Evolutionary conservation across 106 monocot genomes (phyloP).

Genomic region (Apostasia ramifera): DNA sequence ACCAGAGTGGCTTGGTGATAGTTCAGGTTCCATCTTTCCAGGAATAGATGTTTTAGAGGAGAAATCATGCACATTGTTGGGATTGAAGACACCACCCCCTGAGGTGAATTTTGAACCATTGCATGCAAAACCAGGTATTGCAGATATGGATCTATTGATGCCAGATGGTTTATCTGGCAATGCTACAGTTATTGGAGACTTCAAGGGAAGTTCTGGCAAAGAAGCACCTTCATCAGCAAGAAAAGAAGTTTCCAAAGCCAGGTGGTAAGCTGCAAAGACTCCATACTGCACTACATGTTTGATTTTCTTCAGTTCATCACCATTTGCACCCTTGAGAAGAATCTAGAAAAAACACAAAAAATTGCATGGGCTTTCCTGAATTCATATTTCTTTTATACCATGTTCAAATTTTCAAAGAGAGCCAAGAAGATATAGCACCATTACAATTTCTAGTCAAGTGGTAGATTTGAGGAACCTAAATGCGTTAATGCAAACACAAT

Average conservation of each 20-base stretch:
- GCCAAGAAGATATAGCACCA: too few relatives aligned
- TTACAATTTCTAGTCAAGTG: too few relatives aligned
- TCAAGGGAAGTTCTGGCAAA: conserved; percentile 50
- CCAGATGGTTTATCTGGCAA: conserved; percentile 51
- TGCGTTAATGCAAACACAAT: too few relatives aligned
- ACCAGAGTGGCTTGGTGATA: not conserved
- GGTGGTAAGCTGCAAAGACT: conserved; percentile 69
- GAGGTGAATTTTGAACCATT: not conserved
- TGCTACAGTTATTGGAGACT: conserved; percentile 62
- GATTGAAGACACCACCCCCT: not conserved
- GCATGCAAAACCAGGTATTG: conserved; percentile 35
- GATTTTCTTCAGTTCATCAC: conserved; percentile 60
- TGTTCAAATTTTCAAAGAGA: not conserved
- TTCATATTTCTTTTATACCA: not conserved
- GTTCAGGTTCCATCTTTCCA: conserved; percentile 6
- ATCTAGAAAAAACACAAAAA: conserved; percentile 21
- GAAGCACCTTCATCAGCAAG: conserved; percentile 79
- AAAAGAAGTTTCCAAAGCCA: conserved; percentile 72
- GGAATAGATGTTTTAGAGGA: not conserved
- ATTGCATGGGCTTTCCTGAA: conserved; percentile 1
- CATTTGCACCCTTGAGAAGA: conserved; percentile 56
- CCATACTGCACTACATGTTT: conserved; percentile 75
- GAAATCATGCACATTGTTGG: not conserved
- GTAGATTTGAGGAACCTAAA: too few relatives aligned
- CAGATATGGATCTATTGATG: conserved; percentile 43